phyloP scores from a whole-genome alignment of 768 basidiomycete species.

The Lactifluus echinatus region DNA sequence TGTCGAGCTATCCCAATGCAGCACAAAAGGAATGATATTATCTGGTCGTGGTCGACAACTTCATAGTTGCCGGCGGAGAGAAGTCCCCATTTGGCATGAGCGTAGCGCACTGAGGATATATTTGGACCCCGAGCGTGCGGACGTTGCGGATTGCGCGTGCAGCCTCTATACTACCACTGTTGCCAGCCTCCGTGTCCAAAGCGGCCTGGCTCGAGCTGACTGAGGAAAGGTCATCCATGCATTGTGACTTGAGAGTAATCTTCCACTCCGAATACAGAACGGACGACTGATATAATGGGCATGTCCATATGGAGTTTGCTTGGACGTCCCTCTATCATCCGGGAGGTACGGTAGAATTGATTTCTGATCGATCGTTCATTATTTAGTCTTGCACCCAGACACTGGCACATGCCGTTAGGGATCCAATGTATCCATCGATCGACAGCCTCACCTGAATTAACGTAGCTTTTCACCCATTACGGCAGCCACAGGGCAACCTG shows the following conservation, averaged over 20 bases:
- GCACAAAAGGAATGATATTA: background rate
- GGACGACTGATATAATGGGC: background rate
- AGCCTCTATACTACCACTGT: too few relatives aligned
- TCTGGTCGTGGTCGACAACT: background rate
- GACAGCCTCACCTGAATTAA: background rate
- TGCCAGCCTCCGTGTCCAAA: too few relatives aligned
- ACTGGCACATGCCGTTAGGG: background rate
- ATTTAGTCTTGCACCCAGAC: background rate
- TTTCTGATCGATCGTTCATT: background rate
- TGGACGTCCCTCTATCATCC: background rate
- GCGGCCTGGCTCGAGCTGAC: background rate
- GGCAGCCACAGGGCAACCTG: constrained; percentile 22
- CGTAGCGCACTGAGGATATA: background rate
- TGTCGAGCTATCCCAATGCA: background rate
- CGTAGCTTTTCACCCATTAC: background rate
- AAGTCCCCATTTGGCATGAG: background rate
- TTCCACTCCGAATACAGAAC: background rate
- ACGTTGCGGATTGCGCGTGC: too few relatives aligned
- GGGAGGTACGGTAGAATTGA: background rate
- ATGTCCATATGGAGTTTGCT: background rate
- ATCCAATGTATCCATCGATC: background rate
- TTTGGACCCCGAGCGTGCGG: background rate
- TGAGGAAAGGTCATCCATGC: background rate
- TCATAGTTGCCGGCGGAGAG: background rate
- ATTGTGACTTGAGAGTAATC: background rate